Conservation (phyloP, 345 rosid species). For the Aquilaria malaccensis region DNA sequence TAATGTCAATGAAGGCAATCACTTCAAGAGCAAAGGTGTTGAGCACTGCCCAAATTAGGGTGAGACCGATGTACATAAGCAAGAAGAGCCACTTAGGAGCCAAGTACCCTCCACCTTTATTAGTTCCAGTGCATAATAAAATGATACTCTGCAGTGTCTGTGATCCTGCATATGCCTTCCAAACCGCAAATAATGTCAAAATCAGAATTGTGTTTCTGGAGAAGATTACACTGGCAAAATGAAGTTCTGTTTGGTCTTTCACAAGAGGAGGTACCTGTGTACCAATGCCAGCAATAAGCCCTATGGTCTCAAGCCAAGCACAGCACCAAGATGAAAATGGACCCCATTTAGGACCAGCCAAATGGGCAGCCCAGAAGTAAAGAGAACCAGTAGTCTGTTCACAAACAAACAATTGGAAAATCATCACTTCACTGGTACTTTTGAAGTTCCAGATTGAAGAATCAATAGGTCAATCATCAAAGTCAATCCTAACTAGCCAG, state of each 20-base stretch:
- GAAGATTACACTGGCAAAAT: not conserved
- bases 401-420: slow-evolving; percentile 6
- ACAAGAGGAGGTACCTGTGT: slow-evolving; percentile 37
- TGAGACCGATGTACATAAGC: slow-evolving; percentile 48
- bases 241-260: too few relatives aligned
- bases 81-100: slow-evolving; percentile 52
- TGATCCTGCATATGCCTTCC: slow-evolving; percentile 59
- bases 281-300: slow-evolving; percentile 53
- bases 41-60: slow-evolving; percentile 55
- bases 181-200: slow-evolving; percentile 4
- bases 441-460: not conserved
- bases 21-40: slow-evolving; percentile 55
- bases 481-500: too few relatives aligned
- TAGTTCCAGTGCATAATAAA: slow-evolving; percentile 44
- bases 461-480: too few relatives aligned
- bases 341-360: slow-evolving; percentile 62
- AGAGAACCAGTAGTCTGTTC: slow-evolving; percentile 66
- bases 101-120: slow-evolving; percentile 52
- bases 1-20: slow-evolving; percentile 50
- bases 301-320: slow-evolving; percentile 64
- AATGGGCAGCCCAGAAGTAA: slow-evolving; percentile 68
- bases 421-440: not conserved
- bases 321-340: slow-evolving; percentile 69
- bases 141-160: slow-evolving; percentile 60
- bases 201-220: not conserved